These are phyloP conservation scores for Amanita subjunquillea DNA, from an alignment of 768 basidiomycete species.

Conservation along the genomic window DNA sequence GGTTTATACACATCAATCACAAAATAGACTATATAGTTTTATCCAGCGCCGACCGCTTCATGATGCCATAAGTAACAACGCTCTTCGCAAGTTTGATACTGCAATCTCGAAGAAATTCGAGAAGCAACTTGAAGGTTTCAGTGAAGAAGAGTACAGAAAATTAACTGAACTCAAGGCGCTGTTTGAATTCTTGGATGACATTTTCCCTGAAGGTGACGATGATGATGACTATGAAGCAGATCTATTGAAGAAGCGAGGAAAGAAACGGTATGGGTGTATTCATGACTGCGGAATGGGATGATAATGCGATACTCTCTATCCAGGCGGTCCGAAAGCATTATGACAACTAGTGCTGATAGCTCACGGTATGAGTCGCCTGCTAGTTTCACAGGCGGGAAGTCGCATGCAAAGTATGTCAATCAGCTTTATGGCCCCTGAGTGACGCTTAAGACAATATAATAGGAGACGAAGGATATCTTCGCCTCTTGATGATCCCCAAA, in stretches of 20 bases:
- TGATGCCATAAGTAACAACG: constrained; percentile 55
- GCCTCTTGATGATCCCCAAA: constrained; percentile 34
- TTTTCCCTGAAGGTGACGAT: constrained; percentile 62
- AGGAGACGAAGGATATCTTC: constrained; percentile 51
- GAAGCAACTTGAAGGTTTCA: constrained; percentile 59
- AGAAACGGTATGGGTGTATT: constrained; percentile 29
- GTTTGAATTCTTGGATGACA: constrained; percentile 64
- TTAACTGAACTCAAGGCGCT: constrained; percentile 51
- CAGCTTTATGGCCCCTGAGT: neutral
- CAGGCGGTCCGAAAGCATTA: constrained; percentile 53
- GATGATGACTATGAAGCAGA: constrained; percentile 42
- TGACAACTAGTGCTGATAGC: constrained; percentile 31
- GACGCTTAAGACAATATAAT: neutral
- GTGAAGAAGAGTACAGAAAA: constrained; percentile 59
- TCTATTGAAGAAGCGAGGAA: constrained; percentile 31
- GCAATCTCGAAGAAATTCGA: constrained; percentile 62
- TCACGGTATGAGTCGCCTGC: constrained; percentile 13
- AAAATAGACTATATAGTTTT: neutral
- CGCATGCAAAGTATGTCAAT: constrained; percentile 29
- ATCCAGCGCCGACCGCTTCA: constrained; percentile 29
- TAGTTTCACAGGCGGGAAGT: constrained; percentile 20
- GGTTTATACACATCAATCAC: constrained; percentile 9
- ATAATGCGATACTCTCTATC: neutral
- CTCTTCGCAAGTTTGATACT: constrained; percentile 61
- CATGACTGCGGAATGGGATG: neutral